These are phyloP conservation scores for Alternaria angustiovoidea DNA, from an alignment of 2,329 filamentous ascomycete genomes.

Conservation along the genomic window DNA sequence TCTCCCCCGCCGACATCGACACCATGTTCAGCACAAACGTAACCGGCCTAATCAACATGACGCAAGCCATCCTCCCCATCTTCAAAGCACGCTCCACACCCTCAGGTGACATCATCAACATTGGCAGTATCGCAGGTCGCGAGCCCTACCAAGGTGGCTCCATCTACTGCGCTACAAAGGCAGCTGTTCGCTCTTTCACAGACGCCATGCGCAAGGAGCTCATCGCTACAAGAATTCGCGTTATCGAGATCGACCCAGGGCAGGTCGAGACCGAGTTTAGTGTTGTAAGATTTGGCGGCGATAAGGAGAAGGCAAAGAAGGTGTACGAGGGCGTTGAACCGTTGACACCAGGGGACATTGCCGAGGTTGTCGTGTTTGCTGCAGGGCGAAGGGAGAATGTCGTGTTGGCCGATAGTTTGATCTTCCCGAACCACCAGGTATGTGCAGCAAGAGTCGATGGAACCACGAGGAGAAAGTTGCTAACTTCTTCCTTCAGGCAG, in stretches of 20 bases:
- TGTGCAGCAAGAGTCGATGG: slow-evolving; percentile 34
- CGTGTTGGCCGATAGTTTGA: slow-evolving; percentile 83
- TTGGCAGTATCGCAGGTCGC: slow-evolving; percentile 89
- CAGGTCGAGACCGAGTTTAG: slow-evolving; percentile 96
- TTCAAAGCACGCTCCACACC: slow-evolving; percentile 68
- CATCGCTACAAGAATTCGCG: slow-evolving; percentile 78
- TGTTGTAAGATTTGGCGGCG: slow-evolving; percentile 85
- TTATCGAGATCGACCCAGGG: slow-evolving; percentile 90
- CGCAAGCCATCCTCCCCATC: slow-evolving; percentile 84
- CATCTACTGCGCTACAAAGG: slow-evolving; percentile 95
- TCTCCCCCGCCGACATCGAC: slow-evolving; percentile 81
- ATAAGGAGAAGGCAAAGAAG: slow-evolving; percentile 87
- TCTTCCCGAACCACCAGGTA: slow-evolving; percentile 92
- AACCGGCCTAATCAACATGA: slow-evolving; percentile 94
- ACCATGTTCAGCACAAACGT: slow-evolving; percentile 94
- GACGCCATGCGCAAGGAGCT: slow-evolving; percentile 84
- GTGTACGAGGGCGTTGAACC: slow-evolving; percentile 79
- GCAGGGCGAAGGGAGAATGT: slow-evolving; percentile 88
- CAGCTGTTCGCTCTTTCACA: slow-evolving; percentile 84
- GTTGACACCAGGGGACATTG: slow-evolving; percentile 88
- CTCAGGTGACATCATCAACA: slow-evolving; percentile 92
- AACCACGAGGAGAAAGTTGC: neutral
- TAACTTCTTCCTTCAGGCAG: slow-evolving; percentile 38
- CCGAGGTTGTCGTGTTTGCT: slow-evolving; percentile 87
- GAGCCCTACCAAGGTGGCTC: slow-evolving; percentile 85